Evolutionary conservation across 2,329 filamentous ascomycete genomes (phyloP), one percentile per base, ranked within the genome.

Genomic region (Ampelomyces quisqualis): DNA sequence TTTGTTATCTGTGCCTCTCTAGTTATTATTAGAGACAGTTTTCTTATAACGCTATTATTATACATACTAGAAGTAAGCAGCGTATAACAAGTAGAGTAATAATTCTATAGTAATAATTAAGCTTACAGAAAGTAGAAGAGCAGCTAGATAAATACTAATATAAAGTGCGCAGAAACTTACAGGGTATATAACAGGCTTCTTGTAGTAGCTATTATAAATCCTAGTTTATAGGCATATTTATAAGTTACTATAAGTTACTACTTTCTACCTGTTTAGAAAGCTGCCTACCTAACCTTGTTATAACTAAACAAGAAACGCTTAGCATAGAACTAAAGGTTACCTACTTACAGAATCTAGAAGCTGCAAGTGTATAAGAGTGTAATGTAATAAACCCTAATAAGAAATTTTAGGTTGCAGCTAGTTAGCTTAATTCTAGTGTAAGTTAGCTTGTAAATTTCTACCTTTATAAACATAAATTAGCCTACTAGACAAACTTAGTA

Each of bases 121-220:
- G 37, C 13, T 10, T 36, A 39, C 14, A 39, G 23, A 32, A 32
- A 32, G 9, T n/a, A 32, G 13, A 17, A 33, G 32, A 17, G 18
- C 17, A 35, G 28, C 37, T 45, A 32, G 19, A 45, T 40, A 45
- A 24, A 7, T 36, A 35, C 31, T 27, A 22, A 31, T 9, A 40
- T 36, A 28, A 40, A 20, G 39, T 20, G 17, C 9, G 33, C 23
- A 37, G 37, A 28, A 45, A 45, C 40, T 40, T 45, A 9, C 22
- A 7, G 18, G 32, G 21, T 40, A 34, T 18, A 34, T 34, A 29
- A 26, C 22, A 33, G 23, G 27, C 13, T 20, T 21, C 18, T 33
- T 14, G n/a, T 24, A 3, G 9, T 24, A 7, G n/a, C 22, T 24
- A 24, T 8, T 10, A 24, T 10, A 24, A 3, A 24, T 24, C 22